Base-by-base conservation (phyloP, 1,284 basidiomycete species). In the Exobasidium cylindrosporum region DNA sequence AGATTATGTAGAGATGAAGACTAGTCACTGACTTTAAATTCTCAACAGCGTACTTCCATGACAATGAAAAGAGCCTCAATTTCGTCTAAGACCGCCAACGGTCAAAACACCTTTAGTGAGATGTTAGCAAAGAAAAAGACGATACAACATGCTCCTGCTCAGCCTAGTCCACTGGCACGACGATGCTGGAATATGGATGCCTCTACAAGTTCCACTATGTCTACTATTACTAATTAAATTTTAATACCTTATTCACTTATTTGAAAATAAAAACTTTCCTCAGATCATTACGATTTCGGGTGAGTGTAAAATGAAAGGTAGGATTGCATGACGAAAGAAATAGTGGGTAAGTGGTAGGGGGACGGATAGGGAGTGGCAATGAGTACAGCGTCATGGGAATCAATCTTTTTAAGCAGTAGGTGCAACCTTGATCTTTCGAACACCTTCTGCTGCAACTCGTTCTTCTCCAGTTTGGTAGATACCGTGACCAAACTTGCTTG, bases 391-490 rank as follows among this genome's bases (percentile, higher is more conserved):
- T 40, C 35, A 40, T 24, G 47, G 26, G 47, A 50, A 13, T 24
- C 29, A 30, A 35, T 21, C 30, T 30, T 23, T 10, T 57, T 26
- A 57, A n/a, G 55, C 55, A 43, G 59, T 61, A 35, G 57, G 46
- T 29, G 54, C 26, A 28, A 58, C 57, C 58, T 60, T 60, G 61
- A 61, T 61, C 57, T 62, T 62, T 29, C 54, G 57, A 31, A 89
- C 87, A 82, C 94, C 94, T 82, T 94, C 82, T 88, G 97, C 97
- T 79, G 91, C 87, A 73, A 86, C 85, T 87, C 95, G 95, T 88
- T 97, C 95, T 83, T 90, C 91, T 83, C 86, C 85, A 56, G 92
- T 95, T 86, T 97, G 94, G 92, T 93, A 94, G 54, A 89, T 87
- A 76, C 91, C 92, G 80, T 94, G 92, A 87, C 91, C 78, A 57